Conservation (phyloP, 2,329 filamentous ascomycete genomes). For the Colletotrichum liaoningense region DNA sequence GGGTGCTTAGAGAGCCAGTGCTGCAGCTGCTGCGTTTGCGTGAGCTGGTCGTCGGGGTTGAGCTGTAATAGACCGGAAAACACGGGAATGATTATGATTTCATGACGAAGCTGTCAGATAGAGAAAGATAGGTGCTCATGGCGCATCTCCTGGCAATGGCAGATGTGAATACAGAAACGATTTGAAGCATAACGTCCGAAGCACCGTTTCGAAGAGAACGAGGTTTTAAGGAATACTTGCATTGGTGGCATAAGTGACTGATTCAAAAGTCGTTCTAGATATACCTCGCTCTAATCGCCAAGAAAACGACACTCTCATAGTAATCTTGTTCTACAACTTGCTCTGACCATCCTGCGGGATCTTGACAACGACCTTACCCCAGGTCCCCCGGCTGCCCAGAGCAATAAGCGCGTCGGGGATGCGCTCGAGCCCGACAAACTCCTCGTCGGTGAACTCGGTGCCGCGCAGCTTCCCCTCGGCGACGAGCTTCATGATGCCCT, state of each 20-base stretch:
- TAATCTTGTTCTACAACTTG: slow-evolving; percentile 56
- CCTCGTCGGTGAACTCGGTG: slow-evolving; percentile 84
- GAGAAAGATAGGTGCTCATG: not conserved
- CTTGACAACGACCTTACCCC: slow-evolving; percentile 96
- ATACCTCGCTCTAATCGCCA: not conserved
- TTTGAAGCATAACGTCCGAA: not conserved
- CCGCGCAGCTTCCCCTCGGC: slow-evolving; percentile 81
- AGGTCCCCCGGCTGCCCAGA: slow-evolving; percentile 84
- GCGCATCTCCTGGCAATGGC: not conserved
- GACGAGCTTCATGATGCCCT: slow-evolving; percentile 83
- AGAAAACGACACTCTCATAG: not conserved
- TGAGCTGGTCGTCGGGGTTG: not conserved
- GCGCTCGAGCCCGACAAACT: slow-evolving; percentile 84
- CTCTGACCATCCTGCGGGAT: slow-evolving; percentile 76
- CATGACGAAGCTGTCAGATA: slow-evolving; percentile 16
- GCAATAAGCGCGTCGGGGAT: slow-evolving; percentile 82
- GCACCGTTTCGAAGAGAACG: not conserved
- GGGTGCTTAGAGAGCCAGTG: not conserved
- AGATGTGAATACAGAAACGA: slow-evolving; percentile 1
- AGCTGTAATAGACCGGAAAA: not conserved
- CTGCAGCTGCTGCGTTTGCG: not conserved
- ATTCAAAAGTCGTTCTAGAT: not conserved
- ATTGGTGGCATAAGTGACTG: not conserved
- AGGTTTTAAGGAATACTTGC: not conserved
- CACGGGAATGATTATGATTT: slow-evolving; percentile 25